Conservation (phyloP, 768 basidiomycete genomes). For the Termitomyces sp. region DNA sequence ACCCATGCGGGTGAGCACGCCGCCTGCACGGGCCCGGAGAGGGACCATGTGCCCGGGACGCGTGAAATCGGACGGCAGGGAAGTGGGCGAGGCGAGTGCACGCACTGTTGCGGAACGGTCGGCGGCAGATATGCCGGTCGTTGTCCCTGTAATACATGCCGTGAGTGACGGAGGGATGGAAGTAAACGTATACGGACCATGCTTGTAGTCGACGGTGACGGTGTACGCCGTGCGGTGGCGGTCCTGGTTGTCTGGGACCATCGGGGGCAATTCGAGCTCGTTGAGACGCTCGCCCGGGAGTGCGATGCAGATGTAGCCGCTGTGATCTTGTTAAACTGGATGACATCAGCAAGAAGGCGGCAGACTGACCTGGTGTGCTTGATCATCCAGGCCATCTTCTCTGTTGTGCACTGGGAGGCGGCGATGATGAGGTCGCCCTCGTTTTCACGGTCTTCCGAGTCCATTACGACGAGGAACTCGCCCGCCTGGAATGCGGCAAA, state of each 20-base stretch:
- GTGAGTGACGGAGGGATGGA: slow-evolving; percentile 3
- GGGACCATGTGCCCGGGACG: slow-evolving; percentile 97
- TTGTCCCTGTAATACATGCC: slow-evolving; percentile 52
- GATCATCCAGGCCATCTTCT: slow-evolving; percentile 99
- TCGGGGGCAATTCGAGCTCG: slow-evolving; percentile 83
- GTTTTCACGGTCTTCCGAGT: slow-evolving; percentile 93
- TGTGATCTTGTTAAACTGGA: slow-evolving; percentile 23
- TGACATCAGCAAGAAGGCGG: neutral
- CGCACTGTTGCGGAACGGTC: slow-evolving; percentile 88
- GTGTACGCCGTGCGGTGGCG: slow-evolving; percentile 93
- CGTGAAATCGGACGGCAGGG: slow-evolving; percentile 66
- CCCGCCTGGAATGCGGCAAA: slow-evolving; percentile 71
- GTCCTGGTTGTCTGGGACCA: slow-evolving; percentile 90
- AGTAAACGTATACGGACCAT: slow-evolving; percentile 47
- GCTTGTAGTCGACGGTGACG: slow-evolving; percentile 88
- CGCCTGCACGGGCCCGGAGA: slow-evolving; percentile 79
- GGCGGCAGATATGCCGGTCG: slow-evolving; percentile 95
- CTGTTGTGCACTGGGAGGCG: slow-evolving; percentile 77
- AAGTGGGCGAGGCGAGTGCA: slow-evolving; percentile 63
- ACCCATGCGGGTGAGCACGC: slow-evolving; percentile 81
- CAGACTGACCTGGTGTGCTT: slow-evolving; percentile 80
- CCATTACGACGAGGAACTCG: slow-evolving; percentile 96
- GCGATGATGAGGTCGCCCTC: slow-evolving; percentile 96
- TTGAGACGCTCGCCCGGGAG: slow-evolving; percentile 73
- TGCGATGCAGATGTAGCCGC: slow-evolving; percentile 92